Conservation (phyloP, 177 flowering plant species). For the Vitis hybrid region DNA sequence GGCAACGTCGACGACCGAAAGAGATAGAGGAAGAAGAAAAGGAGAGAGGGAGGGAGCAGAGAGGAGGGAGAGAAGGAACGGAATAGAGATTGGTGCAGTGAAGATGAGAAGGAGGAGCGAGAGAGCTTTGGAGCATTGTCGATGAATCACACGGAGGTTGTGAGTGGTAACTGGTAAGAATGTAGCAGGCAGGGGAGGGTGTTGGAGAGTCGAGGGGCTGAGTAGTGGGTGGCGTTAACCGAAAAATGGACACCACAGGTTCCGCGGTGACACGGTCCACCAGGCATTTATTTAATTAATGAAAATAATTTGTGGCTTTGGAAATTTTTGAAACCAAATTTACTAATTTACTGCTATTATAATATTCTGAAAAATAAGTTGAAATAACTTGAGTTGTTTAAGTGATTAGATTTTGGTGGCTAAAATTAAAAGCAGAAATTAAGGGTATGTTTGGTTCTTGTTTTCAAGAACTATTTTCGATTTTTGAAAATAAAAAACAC, state of each 20-base stretch:
- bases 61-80: conserved; percentile 23
- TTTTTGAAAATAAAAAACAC: no score
- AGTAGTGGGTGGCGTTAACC: conserved; percentile 3
- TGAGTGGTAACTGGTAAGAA: background rate
- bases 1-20: conserved; percentile 17
- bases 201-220: background rate
- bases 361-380: no score
- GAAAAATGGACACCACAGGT: conserved; percentile 22
- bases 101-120: conserved; percentile 21
- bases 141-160: background rate
- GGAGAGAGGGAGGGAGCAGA: conserved; percentile 11
- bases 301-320: no score
- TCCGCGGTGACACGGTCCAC: background rate
- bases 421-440: no score
- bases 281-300: no score
- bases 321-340: no score
- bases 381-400: no score
- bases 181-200: no score
- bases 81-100: conserved; percentile 30
- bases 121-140: conserved; percentile 29
- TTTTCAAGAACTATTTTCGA: no score
- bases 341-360: no score
- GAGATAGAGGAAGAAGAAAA: conserved; percentile 27
- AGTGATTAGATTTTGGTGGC: no score
- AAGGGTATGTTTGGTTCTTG: no score